Percentiles rank a stretch among this genome's conserved stretches.
These are phyloP conservation scores for Ogataea polymorpha DNA, from an alignment of 805 yeast species.

Conservation along the genomic window DNA sequence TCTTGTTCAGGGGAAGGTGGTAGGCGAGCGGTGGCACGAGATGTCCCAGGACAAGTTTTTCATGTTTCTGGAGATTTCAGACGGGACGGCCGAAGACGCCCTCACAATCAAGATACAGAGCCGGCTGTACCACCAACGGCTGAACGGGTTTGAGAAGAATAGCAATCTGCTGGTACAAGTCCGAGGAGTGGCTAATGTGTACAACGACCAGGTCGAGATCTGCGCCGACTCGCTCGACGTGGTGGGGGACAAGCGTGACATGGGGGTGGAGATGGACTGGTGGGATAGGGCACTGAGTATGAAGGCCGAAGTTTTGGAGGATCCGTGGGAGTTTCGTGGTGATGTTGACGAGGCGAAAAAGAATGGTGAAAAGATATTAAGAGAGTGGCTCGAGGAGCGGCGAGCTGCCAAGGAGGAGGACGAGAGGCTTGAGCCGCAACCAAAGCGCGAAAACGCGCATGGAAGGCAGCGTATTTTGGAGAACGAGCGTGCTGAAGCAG, in stretches of 20 bases:
- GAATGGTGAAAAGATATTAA: background rate
- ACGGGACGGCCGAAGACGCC: constrained; percentile 26
- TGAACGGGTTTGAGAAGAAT: constrained; percentile 21
- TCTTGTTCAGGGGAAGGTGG: constrained; percentile 35
- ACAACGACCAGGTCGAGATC: constrained; percentile 29
- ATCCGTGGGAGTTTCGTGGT: constrained; percentile 36
- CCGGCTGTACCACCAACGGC: constrained; percentile 20
- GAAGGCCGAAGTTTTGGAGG: constrained; percentile 21
- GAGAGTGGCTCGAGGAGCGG: background rate
- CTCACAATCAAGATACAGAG: constrained; percentile 28
- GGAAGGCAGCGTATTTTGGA: too few relatives aligned
- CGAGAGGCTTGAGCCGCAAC: background rate
- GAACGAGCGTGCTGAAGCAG: background rate
- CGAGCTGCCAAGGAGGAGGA: background rate
- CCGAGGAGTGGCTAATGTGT: constrained; percentile 24
- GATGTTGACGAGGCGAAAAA: constrained; percentile 6
- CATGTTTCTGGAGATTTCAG: constrained; percentile 30
- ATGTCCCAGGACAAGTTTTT: constrained; percentile 1
- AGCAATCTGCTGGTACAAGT: constrained; percentile 28
- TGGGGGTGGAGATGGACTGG: constrained; percentile 34
- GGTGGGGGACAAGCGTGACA: constrained; percentile 19
- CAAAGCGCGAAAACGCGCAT: too few relatives aligned
- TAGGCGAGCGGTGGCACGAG: constrained; percentile 30
- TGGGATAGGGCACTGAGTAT: constrained; percentile 33
- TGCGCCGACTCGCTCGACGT: constrained; percentile 28